Base-by-base conservation (phyloP, 2,329 filamentous ascomycete species). In the Penicillium sp. region DNA sequence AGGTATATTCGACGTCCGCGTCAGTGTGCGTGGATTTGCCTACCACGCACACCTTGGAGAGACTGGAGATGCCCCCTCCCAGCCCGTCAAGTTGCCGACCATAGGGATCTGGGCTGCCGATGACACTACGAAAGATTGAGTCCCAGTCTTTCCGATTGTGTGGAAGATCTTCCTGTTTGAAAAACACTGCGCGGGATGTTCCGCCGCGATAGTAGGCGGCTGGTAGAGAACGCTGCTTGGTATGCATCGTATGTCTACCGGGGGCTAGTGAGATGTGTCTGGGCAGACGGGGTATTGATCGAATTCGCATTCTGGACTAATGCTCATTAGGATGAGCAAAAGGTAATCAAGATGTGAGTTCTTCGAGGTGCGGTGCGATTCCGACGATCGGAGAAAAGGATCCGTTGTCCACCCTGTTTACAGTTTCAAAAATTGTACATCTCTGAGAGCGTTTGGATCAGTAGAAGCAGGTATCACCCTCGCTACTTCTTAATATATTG, bases 11-110 rank as follows among this genome's bases (percentile, higher is more conserved):
- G 10, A 87, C 73, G 52, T 87, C 78, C 0, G 75, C 76, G 22
- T 74, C 75, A 0, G 64, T 49, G 13, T 73, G 68, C 2, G 65
- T 60, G 2, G 80, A 74, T 0, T 70, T 69, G 2, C 76, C 77
- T 1, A 89, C 74, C 1, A 89, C 73, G 65, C 84, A 86, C 14
- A 89, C 74, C 64, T 89, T 89, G 46, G 80, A 85, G 2, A 86
- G 77, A 35, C 79, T 83, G 8, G 82, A 86, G 45, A 85, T 73
- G 3, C 84, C 85, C 0, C 80, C 83, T 2, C 85, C 85, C 66
- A 88, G 76, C 7, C 85, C 85, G 61, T 89, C 77, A 1, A 89
- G 79, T 65, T 89, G 86, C 0, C 86, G 77, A 0, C 80, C 83
- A 63, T 84, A 56, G 0, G 76, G 71, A 56, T 89, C 86, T 0